These are phyloP conservation scores for Sugiyamaella chiloensis DNA, from an alignment of 805 yeast genomes.

Conservation along the genomic window DNA sequence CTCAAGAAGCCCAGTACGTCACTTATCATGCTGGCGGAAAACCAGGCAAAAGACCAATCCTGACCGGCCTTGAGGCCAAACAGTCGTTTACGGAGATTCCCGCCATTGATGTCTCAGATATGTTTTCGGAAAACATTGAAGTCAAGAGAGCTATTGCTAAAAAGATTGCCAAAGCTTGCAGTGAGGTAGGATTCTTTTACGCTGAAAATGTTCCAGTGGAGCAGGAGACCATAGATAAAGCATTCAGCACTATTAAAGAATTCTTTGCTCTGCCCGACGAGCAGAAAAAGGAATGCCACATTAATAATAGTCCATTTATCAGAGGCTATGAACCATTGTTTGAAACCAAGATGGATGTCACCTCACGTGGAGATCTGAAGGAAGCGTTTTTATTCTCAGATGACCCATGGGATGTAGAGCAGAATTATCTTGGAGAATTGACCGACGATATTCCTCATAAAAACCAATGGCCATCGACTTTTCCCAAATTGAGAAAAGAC, in stretches of 20 bases:
- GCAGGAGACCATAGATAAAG: background rate
- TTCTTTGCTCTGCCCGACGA: constrained; percentile 10
- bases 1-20: constrained; percentile 1
- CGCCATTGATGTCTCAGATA: background rate
- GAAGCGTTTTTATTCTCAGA: constrained; percentile 1
- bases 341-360: constrained; percentile 3
- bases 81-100: constrained; percentile 3
- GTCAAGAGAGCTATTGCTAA: background rate
- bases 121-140: background rate
- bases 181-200: constrained; percentile 1
- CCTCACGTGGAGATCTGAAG: background rate
- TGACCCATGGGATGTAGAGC: constrained; percentile 3
- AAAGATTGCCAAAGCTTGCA: background rate
- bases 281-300: constrained; percentile 6
- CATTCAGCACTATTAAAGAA: constrained; percentile 3
- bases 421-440: background rate
- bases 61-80: constrained; percentile 1
- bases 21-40: constrained; percentile 3
- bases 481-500: constrained; percentile 1
- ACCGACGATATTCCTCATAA: background rate
- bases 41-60: constrained; percentile 1
- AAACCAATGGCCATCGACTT: background rate
- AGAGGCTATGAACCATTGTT: constrained; percentile 7
- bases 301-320: constrained; percentile 5
- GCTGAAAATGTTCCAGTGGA: background rate